Evolutionary conservation across 176 grass and related monocot species (phyloP), one percentile per base, ranked within the genome.

Genomic region (Metroxylon sagu): DNA sequence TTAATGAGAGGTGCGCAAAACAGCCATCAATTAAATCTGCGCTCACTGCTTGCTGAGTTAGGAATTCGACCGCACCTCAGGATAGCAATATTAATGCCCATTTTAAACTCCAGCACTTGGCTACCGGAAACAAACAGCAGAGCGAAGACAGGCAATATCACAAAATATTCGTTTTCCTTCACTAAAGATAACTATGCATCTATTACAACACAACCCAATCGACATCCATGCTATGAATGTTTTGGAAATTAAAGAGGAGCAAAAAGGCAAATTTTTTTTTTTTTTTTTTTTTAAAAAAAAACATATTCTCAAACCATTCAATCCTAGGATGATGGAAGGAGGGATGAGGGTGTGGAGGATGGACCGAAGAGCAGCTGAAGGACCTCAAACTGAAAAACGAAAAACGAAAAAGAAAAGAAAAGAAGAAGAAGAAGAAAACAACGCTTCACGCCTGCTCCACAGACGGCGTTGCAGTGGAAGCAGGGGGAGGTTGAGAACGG

Each of bases 391-490:
- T 0, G 12, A 14, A 2, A 10, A 43, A 6, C 8, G 8, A 7
- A 43, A 43, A 14, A 43, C 12, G 12, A 12, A 39, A 39, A 39
- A 6, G 3, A 2, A 12, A 43, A 21, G 21, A 55, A 54, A 55
- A 12, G 23, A 16, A 4, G 3, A 28, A 67, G 4, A 19, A 15
- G 16, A 2, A 19, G 31, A 54, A 19, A 1, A 43, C 64, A 66
- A 66, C 49, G 51, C 64, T 67, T 67, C 64, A n/a, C 64, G 29
- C 64, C 50, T 67, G 64, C 64, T 67, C 64, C 49, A n/a, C 16
- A 6, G 25, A n/a, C 25, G 53, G 35, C 14, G 26, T 67, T 35
- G 3, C 25, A 30, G 2, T 53, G 48, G 49, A 53, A 54, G 26
- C 64, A 54, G 51, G 64, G 64, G 64, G 64, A 67, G 64, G 64